A percentile compares a stretch with the other conserved stretches of the same genome.
phyloP scores from a whole-genome alignment of 305 asterid species.

The Fraxinus ornus region DNA sequence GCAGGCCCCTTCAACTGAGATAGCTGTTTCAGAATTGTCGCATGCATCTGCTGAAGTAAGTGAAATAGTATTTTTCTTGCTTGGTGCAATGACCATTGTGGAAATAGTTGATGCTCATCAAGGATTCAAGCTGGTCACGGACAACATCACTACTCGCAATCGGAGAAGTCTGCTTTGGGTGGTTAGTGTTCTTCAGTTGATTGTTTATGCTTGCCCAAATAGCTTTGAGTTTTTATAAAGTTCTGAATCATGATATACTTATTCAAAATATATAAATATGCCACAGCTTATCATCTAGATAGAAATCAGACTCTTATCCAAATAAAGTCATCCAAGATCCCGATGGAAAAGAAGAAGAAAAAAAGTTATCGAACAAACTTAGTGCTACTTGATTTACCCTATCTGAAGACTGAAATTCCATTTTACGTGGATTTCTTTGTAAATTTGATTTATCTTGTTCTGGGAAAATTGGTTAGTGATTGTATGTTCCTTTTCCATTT shows the following conservation, averaged over 20 bases:
- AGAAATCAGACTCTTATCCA: neutral
- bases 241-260: neutral
- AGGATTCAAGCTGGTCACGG: slow-evolving; percentile 95
- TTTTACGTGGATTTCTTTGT: neutral
- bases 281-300: neutral
- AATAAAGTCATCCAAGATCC: neutral
- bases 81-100: slow-evolving; percentile 98
- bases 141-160: slow-evolving; percentile 90
- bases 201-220: neutral
- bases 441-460: neutral
- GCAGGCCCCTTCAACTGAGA: slow-evolving; percentile 95
- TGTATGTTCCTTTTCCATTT: neutral
- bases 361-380: neutral
- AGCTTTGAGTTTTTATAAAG: neutral
- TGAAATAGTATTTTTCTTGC: slow-evolving; percentile 92
- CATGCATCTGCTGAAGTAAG: slow-evolving; percentile 96
- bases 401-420: neutral
- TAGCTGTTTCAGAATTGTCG: slow-evolving; percentile 88
- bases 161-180: slow-evolving; percentile 96
- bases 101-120: slow-evolving; percentile 98
- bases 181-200: slow-evolving; percentile 51
- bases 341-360: neutral
- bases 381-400: neutral
- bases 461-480: neutral
- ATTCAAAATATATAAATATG: slow-evolving; percentile 4